Evolutionary conservation across 2,329 filamentous ascomycete genomes (phyloP), one percentile per base, ranked within the genome.

Genomic region (Fusarium buharicum): DNA sequence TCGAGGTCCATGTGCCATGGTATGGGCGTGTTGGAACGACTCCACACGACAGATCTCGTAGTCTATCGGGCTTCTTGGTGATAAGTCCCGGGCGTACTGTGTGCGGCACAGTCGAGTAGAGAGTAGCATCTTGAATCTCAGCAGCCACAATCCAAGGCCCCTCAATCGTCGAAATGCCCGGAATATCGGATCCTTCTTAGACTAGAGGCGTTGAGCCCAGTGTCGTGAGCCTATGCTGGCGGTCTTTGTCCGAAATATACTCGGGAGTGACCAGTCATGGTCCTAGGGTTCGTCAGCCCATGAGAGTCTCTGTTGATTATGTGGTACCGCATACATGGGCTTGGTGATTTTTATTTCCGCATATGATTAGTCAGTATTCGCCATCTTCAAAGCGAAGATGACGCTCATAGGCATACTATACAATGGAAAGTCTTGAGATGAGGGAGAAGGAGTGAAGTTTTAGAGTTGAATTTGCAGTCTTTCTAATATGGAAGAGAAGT

Each of bases 281-380:
- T 37, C 37, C 39, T 59, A 48, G 53, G 22, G 58, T 69, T 71
- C 59, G 63, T 71, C 65, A 71, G 67, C 63, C 57, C 49, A 63
- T 61, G 44, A 51, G 33, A 43, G 38, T 47, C 45, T 59, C 30
- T 63, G 43, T 24, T 54, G 33, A 33, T 30, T 28, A 24, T 31
- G 43, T 31, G 31, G 39, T 62, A 28, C 39, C 39, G 18, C 22
- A 9, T 28, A 17, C 14, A 28, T 17, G n/a, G 18, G 39, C 36
- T 34, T 27, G 36, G 20, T 34, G 13, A 16, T 22, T 27, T 8
- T 45, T 22, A 38, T 40, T 14, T 39, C 22, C 27, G 48, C 16
- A 12, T 6, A 39, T 24, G 18, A 39, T 39, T 20, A 18, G 37
- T 13, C n/a, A 37, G 36, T 13, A 14, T 24, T 8, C 22, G 8